Evolutionary conservation across 306 rosid species (phyloP), one percentile per base, ranked within the genome.

Genomic region (Cicer arietinum): DNA sequence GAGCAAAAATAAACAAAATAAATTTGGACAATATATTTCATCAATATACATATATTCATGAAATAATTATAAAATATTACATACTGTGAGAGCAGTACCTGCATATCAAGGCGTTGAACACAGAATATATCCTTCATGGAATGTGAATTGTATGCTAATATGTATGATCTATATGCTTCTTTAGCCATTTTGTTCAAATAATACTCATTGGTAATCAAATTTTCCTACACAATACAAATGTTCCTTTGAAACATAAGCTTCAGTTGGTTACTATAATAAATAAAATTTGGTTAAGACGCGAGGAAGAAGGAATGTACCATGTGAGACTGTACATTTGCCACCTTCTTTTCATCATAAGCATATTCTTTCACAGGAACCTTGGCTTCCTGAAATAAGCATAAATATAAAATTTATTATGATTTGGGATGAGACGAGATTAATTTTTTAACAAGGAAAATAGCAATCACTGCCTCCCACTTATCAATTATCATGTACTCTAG

Each of bases 351-450:
- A 62, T 83, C 88, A 61, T 84, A 88, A 44, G 81, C 90, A n/a
- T 87, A 90, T 82, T 90, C 94, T 85, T 91, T 91, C 56, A 91
- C 92, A 2, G 98, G 96, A 77, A 94, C 94, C 81, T 94, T 94
- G 50, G 97, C 96, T 8, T 79, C 91, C 98, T 94, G 88, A 79
- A 76, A 71, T 69, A 54, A 12, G 59, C 45, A 69, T 20, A 56
- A 25, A 59, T 42, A 37, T 59, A 14, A 41, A 53, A 63, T 41
- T 42, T 59, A 59, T 42, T 59, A 59, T 44, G 16, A 73, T 48
- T 46, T 44, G 30, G 53, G 54, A 80, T 44, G 73, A 73, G 59
- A 67, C 9, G 69, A 42, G 42, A 47, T 63, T 41, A 50, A 18
- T 14, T 50, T 69, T 14, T 64, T 69, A 1, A 11, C n/a, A 41